Conservation (phyloP, 371 early-diverging fungal species). For the Zychaea mexicana region DNA sequence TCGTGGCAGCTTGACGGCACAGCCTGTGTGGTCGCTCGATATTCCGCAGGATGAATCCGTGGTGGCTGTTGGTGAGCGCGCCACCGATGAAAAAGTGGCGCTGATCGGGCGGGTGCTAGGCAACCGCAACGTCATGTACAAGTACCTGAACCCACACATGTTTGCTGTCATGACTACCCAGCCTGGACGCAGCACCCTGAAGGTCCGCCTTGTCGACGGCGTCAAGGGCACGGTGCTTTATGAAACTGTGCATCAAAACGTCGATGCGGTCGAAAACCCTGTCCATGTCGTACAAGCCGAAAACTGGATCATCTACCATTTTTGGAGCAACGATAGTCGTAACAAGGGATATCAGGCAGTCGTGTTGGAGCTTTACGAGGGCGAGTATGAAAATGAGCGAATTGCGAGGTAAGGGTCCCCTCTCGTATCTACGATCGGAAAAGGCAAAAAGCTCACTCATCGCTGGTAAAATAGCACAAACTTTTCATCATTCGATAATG, state of each 20-base stretch:
- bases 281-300: constrained; percentile 76
- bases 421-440: not conserved
- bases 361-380: constrained; percentile 87
- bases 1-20: constrained; percentile 52
- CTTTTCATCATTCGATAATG: constrained; percentile 74
- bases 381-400: constrained; percentile 72
- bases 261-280: constrained; percentile 54
- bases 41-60: constrained; percentile 63
- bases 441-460: not conserved
- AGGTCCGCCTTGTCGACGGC: constrained; percentile 80
- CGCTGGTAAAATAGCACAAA: constrained; percentile 38
- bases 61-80: constrained; percentile 44
- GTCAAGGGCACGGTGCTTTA: constrained; percentile 85
- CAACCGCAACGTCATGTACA: constrained; percentile 93
- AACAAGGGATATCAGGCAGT: constrained; percentile 63
- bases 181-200: constrained; percentile 34
- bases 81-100: constrained; percentile 65
- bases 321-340: constrained; percentile 77
- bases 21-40: constrained; percentile 61
- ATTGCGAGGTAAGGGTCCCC: constrained; percentile 57
- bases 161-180: constrained; percentile 64
- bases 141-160: constrained; percentile 93
- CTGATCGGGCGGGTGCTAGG: constrained; percentile 91
- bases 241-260: constrained; percentile 67
- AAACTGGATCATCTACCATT: constrained; percentile 88